These are phyloP conservation scores for Sporisorium reilianum DNA, from an alignment of 1,284 basidiomycete species.

Conservation along the genomic window DNA sequence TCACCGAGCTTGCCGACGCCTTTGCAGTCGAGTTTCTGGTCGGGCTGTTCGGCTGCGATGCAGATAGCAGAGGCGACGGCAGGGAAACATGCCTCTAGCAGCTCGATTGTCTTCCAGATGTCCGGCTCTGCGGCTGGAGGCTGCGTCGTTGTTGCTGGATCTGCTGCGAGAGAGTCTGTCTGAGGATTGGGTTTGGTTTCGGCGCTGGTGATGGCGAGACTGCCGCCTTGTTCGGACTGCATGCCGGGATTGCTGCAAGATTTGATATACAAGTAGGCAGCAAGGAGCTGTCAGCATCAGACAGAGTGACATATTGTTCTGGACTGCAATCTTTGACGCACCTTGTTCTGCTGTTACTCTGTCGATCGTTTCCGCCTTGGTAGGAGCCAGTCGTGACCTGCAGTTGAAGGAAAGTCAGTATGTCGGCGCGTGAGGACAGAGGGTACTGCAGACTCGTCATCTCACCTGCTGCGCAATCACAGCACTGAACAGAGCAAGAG, in stretches of 20 bases:
- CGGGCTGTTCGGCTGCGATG: constrained; percentile 9
- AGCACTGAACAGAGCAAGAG: constrained; percentile 24
- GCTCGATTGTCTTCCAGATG: constrained; percentile 8
- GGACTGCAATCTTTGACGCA: background rate
- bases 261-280: background rate
- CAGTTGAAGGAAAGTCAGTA: background rate
- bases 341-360: constrained; percentile 8
- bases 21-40: background rate
- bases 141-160: background rate
- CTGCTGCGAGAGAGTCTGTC: background rate
- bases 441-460: background rate
- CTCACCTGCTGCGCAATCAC: constrained; percentile 24
- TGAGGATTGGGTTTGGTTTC: background rate
- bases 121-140: background rate
- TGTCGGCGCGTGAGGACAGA: background rate
- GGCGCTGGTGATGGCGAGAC: background rate
- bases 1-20: constrained; percentile 6
- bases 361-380: background rate
- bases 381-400: constrained; percentile 1
- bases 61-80: constrained; percentile 25
- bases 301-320: background rate
- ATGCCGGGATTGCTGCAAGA: background rate
- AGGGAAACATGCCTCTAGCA: constrained; percentile 25
- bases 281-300: background rate
- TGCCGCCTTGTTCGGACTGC: background rate